Conservation (phyloP, 495 filamentous ascomycete species). For the Talaromyces borbonicus region DNA sequence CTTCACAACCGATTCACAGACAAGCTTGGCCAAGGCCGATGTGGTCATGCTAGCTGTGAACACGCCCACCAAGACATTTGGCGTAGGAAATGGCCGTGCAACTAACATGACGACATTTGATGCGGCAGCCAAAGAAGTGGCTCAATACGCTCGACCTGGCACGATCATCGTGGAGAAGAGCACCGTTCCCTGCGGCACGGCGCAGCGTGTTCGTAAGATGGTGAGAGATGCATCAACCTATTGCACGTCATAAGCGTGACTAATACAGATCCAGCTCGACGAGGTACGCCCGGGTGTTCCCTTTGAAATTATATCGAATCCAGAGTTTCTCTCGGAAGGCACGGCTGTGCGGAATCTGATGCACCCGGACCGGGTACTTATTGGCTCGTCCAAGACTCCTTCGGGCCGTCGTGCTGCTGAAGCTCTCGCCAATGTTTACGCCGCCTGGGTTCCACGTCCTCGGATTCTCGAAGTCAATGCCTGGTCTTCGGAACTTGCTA, state of each 20-base stretch:
- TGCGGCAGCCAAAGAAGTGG: constrained; percentile 55
- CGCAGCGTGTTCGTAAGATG: constrained; percentile 57
- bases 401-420: constrained; percentile 52
- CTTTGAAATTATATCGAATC: constrained; percentile 76
- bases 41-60: constrained; percentile 72
- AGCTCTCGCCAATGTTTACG: constrained; percentile 54
- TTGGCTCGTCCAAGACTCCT: constrained; percentile 53
- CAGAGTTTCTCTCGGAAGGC: constrained; percentile 75
- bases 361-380: constrained; percentile 65
- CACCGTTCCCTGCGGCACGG: constrained; percentile 73
- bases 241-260: constrained; percentile 26
- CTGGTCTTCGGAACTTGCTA: constrained; percentile 74
- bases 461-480: constrained; percentile 64
- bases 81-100: constrained; percentile 59
- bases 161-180: constrained; percentile 78
- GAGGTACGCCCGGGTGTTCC: constrained; percentile 45
- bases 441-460: constrained; percentile 55
- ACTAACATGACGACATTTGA: constrained; percentile 69
- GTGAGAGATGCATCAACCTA: constrained; percentile 29
- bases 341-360: constrained; percentile 64
- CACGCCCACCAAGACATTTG: constrained; percentile 67
- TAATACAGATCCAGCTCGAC: constrained; percentile 25
- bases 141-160: constrained; percentile 50
- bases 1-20: constrained; percentile 58
- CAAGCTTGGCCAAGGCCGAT: constrained; percentile 55